Evolutionary conservation across 495 filamentous ascomycete genomes (phyloP), one percentile per base, ranked within the genome.

Genomic region (Talaromyces thailandensis): DNA sequence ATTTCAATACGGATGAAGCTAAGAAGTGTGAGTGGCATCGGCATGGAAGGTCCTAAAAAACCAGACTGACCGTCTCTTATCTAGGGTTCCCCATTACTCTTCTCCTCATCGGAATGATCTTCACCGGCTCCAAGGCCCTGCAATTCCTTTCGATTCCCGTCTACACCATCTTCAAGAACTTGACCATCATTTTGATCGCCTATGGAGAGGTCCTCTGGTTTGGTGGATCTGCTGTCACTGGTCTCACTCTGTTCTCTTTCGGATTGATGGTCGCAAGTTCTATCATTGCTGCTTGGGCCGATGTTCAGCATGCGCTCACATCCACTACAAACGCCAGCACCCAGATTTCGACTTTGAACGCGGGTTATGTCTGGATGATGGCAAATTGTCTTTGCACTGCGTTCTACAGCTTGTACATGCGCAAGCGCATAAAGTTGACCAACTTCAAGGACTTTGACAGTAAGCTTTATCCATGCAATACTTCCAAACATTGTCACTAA

Each of bases 381-480:
- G 76, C 97, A 75, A 99, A 99, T 79, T 96, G 96, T 68, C 84
- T 99, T 73, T 96, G 92, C 81, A 93, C 88, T 29, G 92, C 94
- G 11, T 84, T 90, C 24, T 99, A 96, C 67, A 79, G 97, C 35
- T 77, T 99, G 50, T 84, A 88, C 63, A 99, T 97, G 95, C 86
- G 93, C 70, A 99, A 99, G 83, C 86, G 95, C 60, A 98, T 98
- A 70, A 98, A 98, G 86, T 83, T 96, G 79, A 98, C 95, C 75
- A 97, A 96, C 82, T 98, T 99, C 78, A 97, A 96, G 81, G 94
- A 99, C 71, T 97, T 95, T 77, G 94, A 99, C 75, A 96, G 93
- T 97, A 84, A 76, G 93, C 55, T 26, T 56, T 35, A 37, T 56
- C 24, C 26, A 18, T 43, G 14, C 24, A 11, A 52, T 14, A 58